These are phyloP conservation scores for Iris pallida DNA, from an alignment of 116 monocot genomes.

Conservation along the genomic window DNA sequence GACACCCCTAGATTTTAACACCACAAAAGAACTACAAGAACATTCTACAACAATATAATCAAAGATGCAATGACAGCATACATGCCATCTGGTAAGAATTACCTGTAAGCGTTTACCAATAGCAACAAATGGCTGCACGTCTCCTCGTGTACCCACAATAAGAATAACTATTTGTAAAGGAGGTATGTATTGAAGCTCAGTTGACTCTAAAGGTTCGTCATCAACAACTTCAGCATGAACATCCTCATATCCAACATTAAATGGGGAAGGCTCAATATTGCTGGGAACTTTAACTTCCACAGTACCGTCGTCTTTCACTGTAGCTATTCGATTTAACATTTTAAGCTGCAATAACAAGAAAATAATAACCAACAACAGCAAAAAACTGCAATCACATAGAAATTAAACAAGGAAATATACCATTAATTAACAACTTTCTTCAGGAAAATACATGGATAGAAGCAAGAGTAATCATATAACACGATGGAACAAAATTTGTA, in stretches of 20 bases:
- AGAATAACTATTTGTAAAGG: conserved; percentile 95
- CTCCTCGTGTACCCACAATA: conserved; percentile 96
- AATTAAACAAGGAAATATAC: not conserved
- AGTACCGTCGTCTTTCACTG: conserved; percentile 86
- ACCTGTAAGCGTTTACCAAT: conserved; percentile 98
- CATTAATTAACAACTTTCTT: not conserved
- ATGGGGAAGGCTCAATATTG: conserved; percentile 40
- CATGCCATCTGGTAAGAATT: not conserved
- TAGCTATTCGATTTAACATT: conserved; percentile 53
- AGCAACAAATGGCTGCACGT: conserved; percentile 98
- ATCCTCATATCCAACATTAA: conserved; percentile 41
- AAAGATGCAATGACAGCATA: too few relatives aligned
- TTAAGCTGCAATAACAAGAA: conserved; percentile 18
- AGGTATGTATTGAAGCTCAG: conserved; percentile 52
- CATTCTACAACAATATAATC: too few relatives aligned
- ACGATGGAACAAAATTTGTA: not conserved
- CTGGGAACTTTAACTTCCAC: conserved; percentile 82
- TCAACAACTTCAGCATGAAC: conserved; percentile 30
- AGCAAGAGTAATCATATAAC: conserved; percentile 2
- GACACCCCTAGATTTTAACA: too few relatives aligned
- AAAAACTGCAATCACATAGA: not conserved
- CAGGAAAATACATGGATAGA: not conserved
- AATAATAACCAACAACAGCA: conserved; percentile 6
- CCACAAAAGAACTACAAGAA: too few relatives aligned
- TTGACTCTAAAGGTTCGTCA: conserved; percentile 40